Conservation (phyloP, 192 early-diverging fungal species). For the Dispira parvispora region DNA sequence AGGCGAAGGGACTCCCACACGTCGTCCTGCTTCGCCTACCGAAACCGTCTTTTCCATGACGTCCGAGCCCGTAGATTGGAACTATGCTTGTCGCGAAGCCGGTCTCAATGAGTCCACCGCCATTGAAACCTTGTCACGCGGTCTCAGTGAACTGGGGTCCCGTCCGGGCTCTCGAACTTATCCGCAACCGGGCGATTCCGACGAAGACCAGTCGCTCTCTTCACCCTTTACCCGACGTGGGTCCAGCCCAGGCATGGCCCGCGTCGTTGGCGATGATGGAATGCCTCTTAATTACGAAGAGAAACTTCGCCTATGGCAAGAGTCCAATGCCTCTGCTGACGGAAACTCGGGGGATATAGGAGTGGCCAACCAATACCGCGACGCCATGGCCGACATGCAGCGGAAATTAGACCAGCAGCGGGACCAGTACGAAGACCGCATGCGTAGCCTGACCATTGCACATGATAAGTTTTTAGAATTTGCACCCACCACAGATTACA, state of each 20-base stretch:
- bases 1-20: neutral
- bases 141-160: slow-evolving; percentile 16
- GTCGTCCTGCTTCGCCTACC: neutral
- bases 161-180: slow-evolving; percentile 5
- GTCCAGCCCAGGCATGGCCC: neutral
- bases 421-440: slow-evolving; percentile 9
- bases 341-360: neutral
- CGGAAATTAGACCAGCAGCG: slow-evolving; percentile 19
- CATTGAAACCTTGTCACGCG: slow-evolving; percentile 26
- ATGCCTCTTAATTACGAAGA: neutral
- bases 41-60: slow-evolving; percentile 10
- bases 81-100: slow-evolving; percentile 53
- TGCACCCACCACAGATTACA: slow-evolving; percentile 15
- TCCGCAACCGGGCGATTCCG: neutral
- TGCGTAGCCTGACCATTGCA: slow-evolving; percentile 12
- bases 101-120: slow-evolving; percentile 29
- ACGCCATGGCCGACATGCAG: slow-evolving; percentile 22
- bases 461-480: slow-evolving; percentile 9
- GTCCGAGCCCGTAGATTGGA: slow-evolving; percentile 49
- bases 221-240: neutral
- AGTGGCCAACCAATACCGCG: neutral
- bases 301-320: slow-evolving; percentile 6
- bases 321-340: neutral
- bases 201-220: neutral
- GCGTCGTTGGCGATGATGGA: neutral